Conservation (phyloP, 805 yeast species). For the Saturnispora sekii region DNA sequence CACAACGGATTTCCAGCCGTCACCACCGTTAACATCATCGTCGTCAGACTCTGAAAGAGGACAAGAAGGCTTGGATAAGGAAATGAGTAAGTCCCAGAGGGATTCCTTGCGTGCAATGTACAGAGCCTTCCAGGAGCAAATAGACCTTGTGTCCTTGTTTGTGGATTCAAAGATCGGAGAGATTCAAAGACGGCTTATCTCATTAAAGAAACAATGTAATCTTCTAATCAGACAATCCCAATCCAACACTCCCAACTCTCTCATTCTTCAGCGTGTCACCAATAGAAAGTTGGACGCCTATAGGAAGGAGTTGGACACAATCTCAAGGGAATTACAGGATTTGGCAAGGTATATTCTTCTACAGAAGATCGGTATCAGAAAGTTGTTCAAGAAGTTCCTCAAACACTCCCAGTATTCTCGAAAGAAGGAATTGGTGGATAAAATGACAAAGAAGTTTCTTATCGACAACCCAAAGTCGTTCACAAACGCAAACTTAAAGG, state of each 20-base stretch:
- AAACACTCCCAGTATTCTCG: conserved; percentile 33
- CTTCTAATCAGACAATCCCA: conserved; percentile 17
- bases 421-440: conserved; percentile 26
- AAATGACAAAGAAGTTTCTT: conserved; percentile 23
- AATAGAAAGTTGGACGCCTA: conserved; percentile 18
- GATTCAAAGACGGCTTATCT: conserved; percentile 38
- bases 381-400: conserved; percentile 60
- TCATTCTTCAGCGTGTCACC: conserved; percentile 15
- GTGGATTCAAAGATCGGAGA: conserved; percentile 63
- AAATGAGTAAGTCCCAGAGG: conserved; percentile 16
- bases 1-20: conserved; percentile 28
- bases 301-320: conserved; percentile 31
- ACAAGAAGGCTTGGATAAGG: background rate
- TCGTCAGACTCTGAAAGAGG: conserved; percentile 12
- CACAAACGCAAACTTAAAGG: conserved; percentile 48
- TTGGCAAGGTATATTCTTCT: conserved; percentile 61
- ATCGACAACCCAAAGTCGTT: conserved; percentile 43
- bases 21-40: conserved; percentile 9
- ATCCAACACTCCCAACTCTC: conserved; percentile 5
- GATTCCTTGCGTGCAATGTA: conserved; percentile 27
- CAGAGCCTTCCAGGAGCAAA: conserved; percentile 44
- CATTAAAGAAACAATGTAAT: conserved; percentile 20
- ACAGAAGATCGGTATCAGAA: conserved; percentile 65
- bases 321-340: conserved; percentile 47
- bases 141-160: conserved; percentile 52